A percentile compares a stretch with the other conserved stretches of the same genome.
These are phyloP conservation scores for Boletus patriciae DNA, from an alignment of 768 basidiomycete species.

Conservation along the genomic window DNA sequence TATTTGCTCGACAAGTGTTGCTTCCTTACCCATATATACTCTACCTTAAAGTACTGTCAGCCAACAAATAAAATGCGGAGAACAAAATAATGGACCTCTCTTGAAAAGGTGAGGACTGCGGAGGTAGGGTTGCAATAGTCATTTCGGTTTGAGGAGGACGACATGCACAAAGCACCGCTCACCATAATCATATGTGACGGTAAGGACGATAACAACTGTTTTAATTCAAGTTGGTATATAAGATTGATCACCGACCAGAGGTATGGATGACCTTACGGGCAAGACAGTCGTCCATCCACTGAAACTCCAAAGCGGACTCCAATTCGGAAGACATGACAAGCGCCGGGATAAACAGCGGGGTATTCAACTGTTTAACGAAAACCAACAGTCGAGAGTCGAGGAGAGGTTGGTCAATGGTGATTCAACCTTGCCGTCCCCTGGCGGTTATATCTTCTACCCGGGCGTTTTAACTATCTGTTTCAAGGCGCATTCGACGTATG, in stretches of 20 bases:
- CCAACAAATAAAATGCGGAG: too few species aligned
- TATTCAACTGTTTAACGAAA: neutral
- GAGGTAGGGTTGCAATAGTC: neutral
- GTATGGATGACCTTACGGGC: neutral
- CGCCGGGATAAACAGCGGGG: too few species aligned
- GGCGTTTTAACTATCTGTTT: too few species aligned
- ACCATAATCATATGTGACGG: slow-evolving; percentile 12
- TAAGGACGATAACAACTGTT: neutral
- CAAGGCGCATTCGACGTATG: too few species aligned
- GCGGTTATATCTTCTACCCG: neutral
- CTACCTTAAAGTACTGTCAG: neutral
- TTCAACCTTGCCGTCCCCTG: neutral
- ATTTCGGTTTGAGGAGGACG: neutral
- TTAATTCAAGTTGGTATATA: neutral
- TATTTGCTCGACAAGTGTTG: neutral
- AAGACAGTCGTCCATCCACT: neutral
- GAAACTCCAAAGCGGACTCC: neutral
- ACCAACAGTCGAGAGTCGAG: neutral
- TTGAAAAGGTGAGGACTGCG: slow-evolving; percentile 2
- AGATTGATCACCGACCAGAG: neutral
- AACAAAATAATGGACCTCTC: neutral
- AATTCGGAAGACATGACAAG: neutral
- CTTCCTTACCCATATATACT: slow-evolving; percentile 12
- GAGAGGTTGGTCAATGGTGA: neutral
- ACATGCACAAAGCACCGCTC: neutral